phyloP scores from a whole-genome alignment of 371 early-diverging fungal genomes.

The Parasitella parasitica region DNA sequence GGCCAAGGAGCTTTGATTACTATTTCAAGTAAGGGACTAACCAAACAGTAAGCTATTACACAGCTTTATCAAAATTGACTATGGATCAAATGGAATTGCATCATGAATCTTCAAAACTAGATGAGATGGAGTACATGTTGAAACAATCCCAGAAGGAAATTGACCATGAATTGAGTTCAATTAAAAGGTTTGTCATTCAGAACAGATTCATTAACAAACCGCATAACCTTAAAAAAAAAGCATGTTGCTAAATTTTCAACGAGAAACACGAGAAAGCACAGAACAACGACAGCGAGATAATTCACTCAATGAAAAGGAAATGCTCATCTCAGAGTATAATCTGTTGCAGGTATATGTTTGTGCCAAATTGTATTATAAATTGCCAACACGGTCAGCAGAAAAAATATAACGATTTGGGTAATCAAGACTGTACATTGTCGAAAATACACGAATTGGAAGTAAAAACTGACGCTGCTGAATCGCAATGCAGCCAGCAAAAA shows the following conservation, averaged over 20 bases:
- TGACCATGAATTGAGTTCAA: background rate
- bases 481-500: background rate
- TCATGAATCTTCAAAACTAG: background rate
- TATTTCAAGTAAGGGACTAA: background rate
- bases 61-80: constrained; percentile 6
- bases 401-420: background rate
- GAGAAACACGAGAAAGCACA: background rate
- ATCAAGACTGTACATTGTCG: background rate
- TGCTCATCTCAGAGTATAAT: background rate
- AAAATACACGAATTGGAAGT: constrained; percentile 2
- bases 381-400: background rate
- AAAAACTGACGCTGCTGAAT: background rate
- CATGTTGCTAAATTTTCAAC: constrained; percentile 2
- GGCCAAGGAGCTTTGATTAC: background rate
- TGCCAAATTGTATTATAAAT: background rate
- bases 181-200: constrained; percentile 2
- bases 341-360: background rate
- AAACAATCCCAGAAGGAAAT: background rate
- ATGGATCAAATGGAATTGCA: constrained; percentile 1
- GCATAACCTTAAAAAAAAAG: background rate
- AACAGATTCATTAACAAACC: background rate
- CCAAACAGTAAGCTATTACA: constrained; percentile 5
- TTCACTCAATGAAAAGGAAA: background rate
- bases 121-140: constrained; percentile 7
- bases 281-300: background rate